Evolutionary conservation across 129 eudicot genomes (phyloP), one percentile per base, ranked within the genome.

Genomic region (Gnaphalium uliginosum): DNA sequence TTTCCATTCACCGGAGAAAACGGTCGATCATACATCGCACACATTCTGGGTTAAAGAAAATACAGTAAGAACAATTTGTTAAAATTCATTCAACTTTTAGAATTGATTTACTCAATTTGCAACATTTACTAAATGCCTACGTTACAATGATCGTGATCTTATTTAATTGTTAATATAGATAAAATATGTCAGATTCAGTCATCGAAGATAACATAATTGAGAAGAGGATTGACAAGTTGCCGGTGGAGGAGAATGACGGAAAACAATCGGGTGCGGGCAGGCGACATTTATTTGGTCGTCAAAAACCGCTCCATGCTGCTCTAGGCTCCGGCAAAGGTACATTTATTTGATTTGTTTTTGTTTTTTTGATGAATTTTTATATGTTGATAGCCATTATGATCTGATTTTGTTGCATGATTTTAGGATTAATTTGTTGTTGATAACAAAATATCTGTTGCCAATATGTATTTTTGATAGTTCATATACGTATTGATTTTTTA

Each of bases 291-390:
- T 92, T 92, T 72, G 97, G 96, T 67, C 92, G 97, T 53, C 86
- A 87, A 82, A 87, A 89, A 71, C 90, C 97, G 27, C 83, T 92
- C 29, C 97, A 92, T 68, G 62, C 75, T 8, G 89, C 89, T 62
- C 86, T 92, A 5, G 96, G 97, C 23, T 90, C 96, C 23, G 97
- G 93, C 58, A 89, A 84, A 82, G 74, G 97, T 89, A 84, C 27
- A 74, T 66, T 4, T 37, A 8, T 37, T 37, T 37, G 3, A 37
- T 9, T 8, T 37, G 2, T 1, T 27, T 35, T 7, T 48, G 13
- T 19, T 2, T 18, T 17, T 67, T 30, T 71, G 23, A 73, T 43
- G 10, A 43, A 75, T 24, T 24, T 24, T 11, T 33, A 17, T 29
- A 6, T 11, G n/a, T 66, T 14, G 51, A 29, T 48, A 30, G 64